phyloP scores from a whole-genome alignment of 176 grass and related monocot genomes.

The Bolboschoenus planiculmis region DNA sequence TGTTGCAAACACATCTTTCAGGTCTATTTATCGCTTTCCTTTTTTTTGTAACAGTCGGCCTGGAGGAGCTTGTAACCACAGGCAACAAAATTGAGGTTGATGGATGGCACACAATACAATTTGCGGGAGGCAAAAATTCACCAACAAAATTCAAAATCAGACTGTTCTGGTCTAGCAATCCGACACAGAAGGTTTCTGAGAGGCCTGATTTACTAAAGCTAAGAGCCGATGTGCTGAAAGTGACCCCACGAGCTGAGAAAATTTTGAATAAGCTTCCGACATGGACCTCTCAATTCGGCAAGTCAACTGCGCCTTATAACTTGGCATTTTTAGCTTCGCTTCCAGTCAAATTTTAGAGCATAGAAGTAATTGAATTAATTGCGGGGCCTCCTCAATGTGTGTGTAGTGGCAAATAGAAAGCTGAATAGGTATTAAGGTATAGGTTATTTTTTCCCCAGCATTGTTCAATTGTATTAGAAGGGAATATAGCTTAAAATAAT shows the following conservation, averaged over 20 bases:
- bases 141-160: conserved; percentile 76
- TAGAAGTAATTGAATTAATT: not conserved
- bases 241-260: conserved; percentile 45
- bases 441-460: not conserved
- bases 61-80: conserved; percentile 39
- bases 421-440: not conserved
- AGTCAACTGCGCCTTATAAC: conserved; percentile 63
- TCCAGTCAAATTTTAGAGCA: conserved; percentile 57
- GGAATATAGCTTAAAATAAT: not conserved
- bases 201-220: conserved; percentile 52
- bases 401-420: not conserved
- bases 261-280: conserved; percentile 67
- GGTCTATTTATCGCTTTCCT: not conserved
- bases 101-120: conserved; percentile 85
- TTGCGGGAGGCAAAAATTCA: conserved; percentile 72
- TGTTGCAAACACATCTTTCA: not conserved
- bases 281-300: conserved; percentile 74
- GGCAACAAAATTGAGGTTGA: conserved; percentile 55
- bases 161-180: conserved; percentile 52
- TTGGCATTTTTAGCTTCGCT: conserved; percentile 79
- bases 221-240: conserved; percentile 61
- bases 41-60: conserved; percentile 41
- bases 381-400: not conserved
- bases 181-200: not conserved
- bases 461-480: not conserved